Evolutionary conservation across 208 protist genomes (phyloP).

Genomic region (Tetramitus jugosus): DNA sequence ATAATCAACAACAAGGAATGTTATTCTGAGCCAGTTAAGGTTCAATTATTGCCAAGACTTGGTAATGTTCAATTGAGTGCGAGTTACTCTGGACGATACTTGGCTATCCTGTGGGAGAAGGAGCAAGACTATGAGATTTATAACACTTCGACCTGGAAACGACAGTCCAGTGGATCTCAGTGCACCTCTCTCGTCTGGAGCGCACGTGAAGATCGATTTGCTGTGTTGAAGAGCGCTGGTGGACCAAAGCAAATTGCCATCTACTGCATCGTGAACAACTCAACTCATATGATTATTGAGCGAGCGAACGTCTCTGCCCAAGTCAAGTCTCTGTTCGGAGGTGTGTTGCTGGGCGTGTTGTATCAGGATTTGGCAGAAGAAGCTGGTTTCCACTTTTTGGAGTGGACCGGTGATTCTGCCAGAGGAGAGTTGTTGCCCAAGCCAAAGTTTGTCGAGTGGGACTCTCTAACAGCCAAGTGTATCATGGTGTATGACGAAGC

Average conservation of each 20-base stretch:
- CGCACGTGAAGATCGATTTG: neutral
- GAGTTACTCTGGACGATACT: neutral
- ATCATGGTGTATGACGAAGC: neutral
- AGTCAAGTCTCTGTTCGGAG: neutral
- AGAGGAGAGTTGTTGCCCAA: neutral
- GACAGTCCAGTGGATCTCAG: neutral
- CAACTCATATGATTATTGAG: neutral
- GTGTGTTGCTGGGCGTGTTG: neutral
- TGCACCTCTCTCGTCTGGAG: neutral
- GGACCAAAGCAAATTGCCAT: neutral
- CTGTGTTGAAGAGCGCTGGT: neutral
- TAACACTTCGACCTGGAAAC: neutral
- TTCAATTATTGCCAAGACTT: neutral
- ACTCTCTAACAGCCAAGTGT: neutral
- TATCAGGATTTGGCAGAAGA: neutral
- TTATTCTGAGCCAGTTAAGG: neutral
- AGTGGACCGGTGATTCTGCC: neutral
- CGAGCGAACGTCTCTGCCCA: neutral
- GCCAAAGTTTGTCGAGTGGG: neutral
- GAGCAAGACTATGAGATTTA: constrained; percentile 2
- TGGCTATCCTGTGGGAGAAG: neutral
- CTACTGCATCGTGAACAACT: neutral
- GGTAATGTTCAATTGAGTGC: neutral
- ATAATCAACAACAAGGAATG: neutral
- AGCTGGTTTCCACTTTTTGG: neutral